phyloP scores from a whole-genome alignment of 495 filamentous ascomycete species.

The Aspergillus affinis region DNA sequence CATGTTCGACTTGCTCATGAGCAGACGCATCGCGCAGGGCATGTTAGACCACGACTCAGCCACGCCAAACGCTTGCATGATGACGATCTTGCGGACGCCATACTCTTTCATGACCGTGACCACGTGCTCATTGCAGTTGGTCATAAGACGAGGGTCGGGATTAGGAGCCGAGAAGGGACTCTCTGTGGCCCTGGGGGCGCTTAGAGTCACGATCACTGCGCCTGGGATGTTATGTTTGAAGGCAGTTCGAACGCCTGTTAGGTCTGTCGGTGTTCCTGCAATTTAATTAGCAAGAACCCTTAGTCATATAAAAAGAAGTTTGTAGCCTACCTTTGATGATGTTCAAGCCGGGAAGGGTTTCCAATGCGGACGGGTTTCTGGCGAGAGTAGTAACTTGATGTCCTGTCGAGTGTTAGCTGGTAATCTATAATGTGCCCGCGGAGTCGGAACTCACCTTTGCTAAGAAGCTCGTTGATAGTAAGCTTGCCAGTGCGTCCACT shows the following conservation, averaged over 20 bases:
- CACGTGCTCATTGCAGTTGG: constrained; percentile 44
- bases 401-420: constrained; percentile 11
- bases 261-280: constrained; percentile 39
- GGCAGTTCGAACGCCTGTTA: constrained; percentile 36
- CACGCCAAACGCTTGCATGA: constrained; percentile 47
- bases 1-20: constrained; percentile 48
- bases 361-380: constrained; percentile 19
- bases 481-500: constrained; percentile 44
- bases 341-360: constrained; percentile 12
- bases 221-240: constrained; percentile 30
- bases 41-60: constrained; percentile 48
- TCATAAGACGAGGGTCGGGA: constrained; percentile 44
- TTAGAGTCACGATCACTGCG: constrained; percentile 46
- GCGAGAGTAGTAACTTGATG: constrained; percentile 25
- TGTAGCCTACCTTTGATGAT: constrained; percentile 24
- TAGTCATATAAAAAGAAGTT: too few species aligned
- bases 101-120: constrained; percentile 40
- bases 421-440: constrained; percentile 12
- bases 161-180: constrained; percentile 45
- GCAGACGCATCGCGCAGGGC: constrained; percentile 34
- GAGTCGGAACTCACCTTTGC: constrained; percentile 17
- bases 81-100: constrained; percentile 37
- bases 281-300: neutral
- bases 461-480: constrained; percentile 35
- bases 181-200: constrained; percentile 41